phyloP scores from a whole-genome alignment of 1,284 basidiomycete genomes.

The Sphaerobolus stellatus region DNA sequence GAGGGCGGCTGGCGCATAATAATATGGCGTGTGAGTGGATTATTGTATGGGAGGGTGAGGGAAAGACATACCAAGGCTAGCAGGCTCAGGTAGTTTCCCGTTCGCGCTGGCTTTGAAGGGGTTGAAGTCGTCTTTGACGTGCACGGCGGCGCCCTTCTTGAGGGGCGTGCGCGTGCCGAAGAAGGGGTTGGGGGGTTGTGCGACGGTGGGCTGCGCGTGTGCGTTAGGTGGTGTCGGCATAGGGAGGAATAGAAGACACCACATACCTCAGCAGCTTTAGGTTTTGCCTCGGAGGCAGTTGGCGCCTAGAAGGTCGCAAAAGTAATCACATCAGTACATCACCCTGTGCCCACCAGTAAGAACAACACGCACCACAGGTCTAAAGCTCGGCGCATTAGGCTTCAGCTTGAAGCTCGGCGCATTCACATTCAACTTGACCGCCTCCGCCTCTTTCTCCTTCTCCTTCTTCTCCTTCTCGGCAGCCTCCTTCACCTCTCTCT shows the following conservation, averaged over 20 bases:
- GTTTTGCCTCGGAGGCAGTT: too few relatives aligned
- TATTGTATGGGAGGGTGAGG: background rate
- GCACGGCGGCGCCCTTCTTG: constrained; percentile 70
- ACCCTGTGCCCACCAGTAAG: background rate
- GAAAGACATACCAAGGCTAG: constrained; percentile 61
- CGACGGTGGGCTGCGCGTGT: constrained; percentile 34
- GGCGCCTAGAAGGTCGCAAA: constrained; percentile 30
- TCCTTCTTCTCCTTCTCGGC: background rate
- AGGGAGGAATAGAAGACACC: constrained; percentile 20
- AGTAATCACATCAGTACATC: constrained; percentile 19
- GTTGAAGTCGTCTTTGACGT: constrained; percentile 93
- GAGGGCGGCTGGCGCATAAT: constrained; percentile 49
- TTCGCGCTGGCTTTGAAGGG: constrained; percentile 70
- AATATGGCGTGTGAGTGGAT: constrained; percentile 1
- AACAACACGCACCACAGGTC: constrained; percentile 46
- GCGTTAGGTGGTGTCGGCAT: background rate
- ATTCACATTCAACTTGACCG: constrained; percentile 58
- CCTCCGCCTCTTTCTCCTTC: background rate
- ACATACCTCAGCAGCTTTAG: too few relatives aligned
- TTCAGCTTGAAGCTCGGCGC: constrained; percentile 82
- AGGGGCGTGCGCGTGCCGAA: constrained; percentile 77
- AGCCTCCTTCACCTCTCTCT: too few relatives aligned
- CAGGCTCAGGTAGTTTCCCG: constrained; percentile 74
- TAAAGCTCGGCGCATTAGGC: constrained; percentile 75
- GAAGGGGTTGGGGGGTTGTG: constrained; percentile 72